Percentiles rank a stretch among this genome's conserved stretches.
Evolutionary conservation across 352 stramenopile species (phyloP).

Genomic region (Detonula confervacea): DNA sequence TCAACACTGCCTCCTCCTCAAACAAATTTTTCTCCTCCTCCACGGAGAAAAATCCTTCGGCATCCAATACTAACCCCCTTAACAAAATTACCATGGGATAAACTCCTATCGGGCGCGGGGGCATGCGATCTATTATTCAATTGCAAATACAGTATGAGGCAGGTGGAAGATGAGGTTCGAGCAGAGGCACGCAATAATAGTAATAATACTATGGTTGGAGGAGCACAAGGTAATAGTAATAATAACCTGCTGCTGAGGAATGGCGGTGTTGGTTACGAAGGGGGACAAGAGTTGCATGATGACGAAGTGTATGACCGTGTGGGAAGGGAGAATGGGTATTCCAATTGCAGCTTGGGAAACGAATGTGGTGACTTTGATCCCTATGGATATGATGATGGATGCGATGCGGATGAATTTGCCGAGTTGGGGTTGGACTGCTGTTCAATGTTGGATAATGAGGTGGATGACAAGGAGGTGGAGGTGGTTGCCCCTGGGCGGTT

Average conservation of each 20-base stretch:
- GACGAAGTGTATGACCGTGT: background rate
- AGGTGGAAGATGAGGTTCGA: constrained; percentile 60
- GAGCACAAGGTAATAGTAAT: no score
- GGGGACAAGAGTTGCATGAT: background rate
- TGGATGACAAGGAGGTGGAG: constrained; percentile 29
- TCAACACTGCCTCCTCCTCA: background rate
- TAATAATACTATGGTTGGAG: no score
- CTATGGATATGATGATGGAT: constrained; percentile 18
- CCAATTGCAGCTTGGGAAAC: constrained; percentile 25
- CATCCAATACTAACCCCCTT: constrained; percentile 47
- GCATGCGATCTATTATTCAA: constrained; percentile 55
- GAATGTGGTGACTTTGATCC: constrained; percentile 26
- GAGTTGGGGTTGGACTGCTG: constrained; percentile 52
- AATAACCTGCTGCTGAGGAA: background rate
- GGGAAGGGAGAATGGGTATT: constrained; percentile 31
- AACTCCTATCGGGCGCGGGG: constrained; percentile 23
- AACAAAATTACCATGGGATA: constrained; percentile 52
- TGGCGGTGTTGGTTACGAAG: background rate
- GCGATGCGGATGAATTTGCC: constrained; percentile 24
- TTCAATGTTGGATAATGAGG: constrained; percentile 50
- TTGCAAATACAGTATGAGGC: constrained; percentile 57
- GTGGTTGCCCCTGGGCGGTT: background rate
- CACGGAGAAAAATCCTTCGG: constrained; percentile 30
- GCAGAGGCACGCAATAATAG: constrained; percentile 26
- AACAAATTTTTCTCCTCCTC: background rate